Evolutionary conservation across 768 basidiomycete species (phyloP).

Genomic region (Boletus subcaerulescens): DNA sequence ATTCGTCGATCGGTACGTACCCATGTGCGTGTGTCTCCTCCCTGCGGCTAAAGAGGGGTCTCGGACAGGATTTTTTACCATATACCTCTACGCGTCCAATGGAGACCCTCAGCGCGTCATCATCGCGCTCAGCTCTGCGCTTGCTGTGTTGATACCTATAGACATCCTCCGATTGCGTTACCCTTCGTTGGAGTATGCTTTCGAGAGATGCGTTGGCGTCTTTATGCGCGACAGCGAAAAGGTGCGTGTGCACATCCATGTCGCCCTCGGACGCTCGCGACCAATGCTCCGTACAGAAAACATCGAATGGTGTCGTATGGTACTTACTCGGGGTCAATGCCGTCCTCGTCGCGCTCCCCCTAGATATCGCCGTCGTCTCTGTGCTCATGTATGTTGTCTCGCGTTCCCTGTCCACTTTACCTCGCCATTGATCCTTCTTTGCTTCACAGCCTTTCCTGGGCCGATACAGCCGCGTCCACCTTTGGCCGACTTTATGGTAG

Average conservation of each 20-base stretch:
- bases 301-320: conserved; percentile 83
- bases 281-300: conserved; percentile 34
- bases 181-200: conserved; percentile 61
- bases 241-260: conserved; percentile 35
- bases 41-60: conserved; percentile 2
- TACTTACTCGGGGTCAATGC: conserved; percentile 86
- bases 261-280: not conserved
- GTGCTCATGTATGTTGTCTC: conserved; percentile 71
- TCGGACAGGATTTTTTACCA: conserved; percentile 57
- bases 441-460: conserved; percentile 79
- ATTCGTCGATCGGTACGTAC: conserved; percentile 81
- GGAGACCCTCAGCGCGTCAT: conserved; percentile 52
- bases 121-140: conserved; percentile 57
- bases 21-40: too few relatives aligned
- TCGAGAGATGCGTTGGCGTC: conserved; percentile 71
- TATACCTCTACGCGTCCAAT: conserved; percentile 53
- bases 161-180: conserved; percentile 73
- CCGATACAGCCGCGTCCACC: conserved; percentile 91
- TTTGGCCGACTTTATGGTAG: conserved; percentile 82
- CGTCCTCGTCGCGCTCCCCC: conserved; percentile 71
- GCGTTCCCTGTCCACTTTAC: not conserved
- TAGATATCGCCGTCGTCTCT: conserved; percentile 85
- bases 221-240: conserved; percentile 90
- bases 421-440: not conserved
- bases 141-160: conserved; percentile 66